Conservation (phyloP, 257 asterid species). For the Salvia rosmarinus region DNA sequence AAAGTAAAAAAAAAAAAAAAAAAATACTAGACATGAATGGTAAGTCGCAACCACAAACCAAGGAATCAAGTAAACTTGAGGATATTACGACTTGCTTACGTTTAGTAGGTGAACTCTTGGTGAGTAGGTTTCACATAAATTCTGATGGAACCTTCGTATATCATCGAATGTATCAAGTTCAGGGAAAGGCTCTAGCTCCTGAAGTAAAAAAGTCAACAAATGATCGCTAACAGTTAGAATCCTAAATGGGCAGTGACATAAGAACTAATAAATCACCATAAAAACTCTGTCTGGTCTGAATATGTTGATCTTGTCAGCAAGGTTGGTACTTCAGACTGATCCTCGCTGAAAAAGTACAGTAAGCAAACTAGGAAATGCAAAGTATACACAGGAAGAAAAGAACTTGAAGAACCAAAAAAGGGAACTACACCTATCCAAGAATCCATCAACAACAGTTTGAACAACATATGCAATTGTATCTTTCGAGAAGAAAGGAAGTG, state of each 20-base stretch:
- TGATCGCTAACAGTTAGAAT: constrained; percentile 31
- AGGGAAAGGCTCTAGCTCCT: constrained; percentile 96
- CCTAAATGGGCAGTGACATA: constrained; percentile 1
- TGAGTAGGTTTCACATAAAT: constrained; percentile 70
- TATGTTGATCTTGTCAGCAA: constrained; percentile 85
- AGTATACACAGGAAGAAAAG: constrained; percentile 27
- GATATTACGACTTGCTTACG: constrained; percentile 52
- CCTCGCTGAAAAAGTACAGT: constrained; percentile 63
- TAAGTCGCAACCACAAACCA: constrained; percentile 28
- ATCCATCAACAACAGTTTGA: constrained; percentile 91
- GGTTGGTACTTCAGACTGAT: constrained; percentile 48
- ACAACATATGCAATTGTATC: constrained; percentile 64
- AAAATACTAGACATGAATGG: constrained; percentile 21
- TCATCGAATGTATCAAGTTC: constrained; percentile 55
- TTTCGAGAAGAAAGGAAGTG: constrained; percentile 71
- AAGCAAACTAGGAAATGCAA: constrained; percentile 34
- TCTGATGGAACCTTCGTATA: constrained; percentile 62
- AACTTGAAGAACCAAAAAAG: constrained; percentile 28
- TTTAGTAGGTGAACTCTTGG: constrained; percentile 73
- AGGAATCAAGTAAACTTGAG: constrained; percentile 31
- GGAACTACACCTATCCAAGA: constrained; percentile 69
- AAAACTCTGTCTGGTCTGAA: constrained; percentile 97
- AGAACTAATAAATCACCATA: constrained; percentile 56
- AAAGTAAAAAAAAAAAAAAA: constrained; percentile 20
- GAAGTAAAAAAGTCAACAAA: constrained; percentile 39